These are phyloP conservation scores for Rhazya stricta DNA, from an alignment of 257 asterid genomes.

Conservation along the genomic window DNA sequence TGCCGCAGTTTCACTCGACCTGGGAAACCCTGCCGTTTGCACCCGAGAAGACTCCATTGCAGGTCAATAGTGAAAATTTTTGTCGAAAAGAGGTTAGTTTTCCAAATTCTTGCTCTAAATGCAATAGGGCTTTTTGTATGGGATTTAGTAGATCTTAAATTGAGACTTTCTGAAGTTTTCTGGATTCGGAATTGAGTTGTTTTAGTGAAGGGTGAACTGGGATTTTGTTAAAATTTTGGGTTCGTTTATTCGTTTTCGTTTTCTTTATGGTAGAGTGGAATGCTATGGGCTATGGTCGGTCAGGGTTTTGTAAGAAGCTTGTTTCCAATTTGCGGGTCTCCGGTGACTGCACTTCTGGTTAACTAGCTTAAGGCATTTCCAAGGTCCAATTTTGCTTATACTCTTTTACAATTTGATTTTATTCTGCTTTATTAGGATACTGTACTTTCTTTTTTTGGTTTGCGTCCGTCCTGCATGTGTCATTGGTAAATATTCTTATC, in stretches of 20 bases:
- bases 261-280: constrained; percentile 54
- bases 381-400: constrained; percentile 33
- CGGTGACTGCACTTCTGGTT: constrained; percentile 23
- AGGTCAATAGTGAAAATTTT: constrained; percentile 28
- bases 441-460: not conserved
- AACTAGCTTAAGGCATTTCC: constrained; percentile 22
- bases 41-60: constrained; percentile 27
- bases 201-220: constrained; percentile 24
- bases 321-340: constrained; percentile 16
- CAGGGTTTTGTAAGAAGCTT: constrained; percentile 41
- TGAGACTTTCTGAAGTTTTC: constrained; percentile 12
- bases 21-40: constrained; percentile 22
- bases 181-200: constrained; percentile 13
- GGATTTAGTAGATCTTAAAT: constrained; percentile 41
- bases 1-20: constrained; percentile 28
- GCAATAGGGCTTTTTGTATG: constrained; percentile 36
- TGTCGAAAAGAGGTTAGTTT: constrained; percentile 6
- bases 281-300: constrained; percentile 57
- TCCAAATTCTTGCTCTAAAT: constrained; percentile 17
- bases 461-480: not conserved
- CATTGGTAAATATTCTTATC: not conserved
- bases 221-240: constrained; percentile 20
- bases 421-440: not conserved
- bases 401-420: not conserved
- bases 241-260: constrained; percentile 15